phyloP scores from a whole-genome alignment of 768 basidiomycete species.

The Amanita molliuscula region DNA sequence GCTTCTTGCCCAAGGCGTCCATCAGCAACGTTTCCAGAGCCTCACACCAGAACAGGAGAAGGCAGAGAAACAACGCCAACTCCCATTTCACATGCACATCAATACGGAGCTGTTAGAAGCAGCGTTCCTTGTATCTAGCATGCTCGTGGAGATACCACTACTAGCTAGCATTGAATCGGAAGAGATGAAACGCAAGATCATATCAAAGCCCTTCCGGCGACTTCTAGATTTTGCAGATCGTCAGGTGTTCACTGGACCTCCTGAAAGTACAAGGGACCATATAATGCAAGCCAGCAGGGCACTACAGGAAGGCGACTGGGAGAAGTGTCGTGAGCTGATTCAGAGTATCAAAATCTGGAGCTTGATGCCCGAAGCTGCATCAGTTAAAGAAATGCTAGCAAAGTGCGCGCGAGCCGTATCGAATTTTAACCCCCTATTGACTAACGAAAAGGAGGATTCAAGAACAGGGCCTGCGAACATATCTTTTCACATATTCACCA shows the following conservation, averaged over 20 bases:
- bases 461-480: conserved; percentile 93
- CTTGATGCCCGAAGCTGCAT: conserved; percentile 80
- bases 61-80: conserved; percentile 87
- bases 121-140: conserved; percentile 95
- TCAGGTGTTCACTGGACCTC: conserved; percentile 95
- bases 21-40: conserved; percentile 82
- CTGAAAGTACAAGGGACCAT: conserved; percentile 97
- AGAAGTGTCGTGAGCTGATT: conserved; percentile 86
- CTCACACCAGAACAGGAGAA: conserved; percentile 94
- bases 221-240: conserved; percentile 94
- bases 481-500: conserved; percentile 95
- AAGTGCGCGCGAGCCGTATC: conserved; percentile 41
- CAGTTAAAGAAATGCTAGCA: conserved; percentile 91
- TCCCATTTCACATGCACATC: conserved; percentile 99
- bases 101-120: conserved; percentile 97
- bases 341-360: conserved; percentile 98
- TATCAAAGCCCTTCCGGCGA: conserved; percentile 95
- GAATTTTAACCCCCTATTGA: neutral
- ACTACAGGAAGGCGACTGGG: conserved; percentile 94
- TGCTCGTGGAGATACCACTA: conserved; percentile 95
- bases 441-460: conserved; percentile 71
- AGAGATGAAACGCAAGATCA: conserved; percentile 84
- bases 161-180: conserved; percentile 92
- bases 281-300: conserved; percentile 99
- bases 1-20: conserved; percentile 91